Base-by-base conservation (phyloP, 306 rosid species). In the Quercus cerris region DNA sequence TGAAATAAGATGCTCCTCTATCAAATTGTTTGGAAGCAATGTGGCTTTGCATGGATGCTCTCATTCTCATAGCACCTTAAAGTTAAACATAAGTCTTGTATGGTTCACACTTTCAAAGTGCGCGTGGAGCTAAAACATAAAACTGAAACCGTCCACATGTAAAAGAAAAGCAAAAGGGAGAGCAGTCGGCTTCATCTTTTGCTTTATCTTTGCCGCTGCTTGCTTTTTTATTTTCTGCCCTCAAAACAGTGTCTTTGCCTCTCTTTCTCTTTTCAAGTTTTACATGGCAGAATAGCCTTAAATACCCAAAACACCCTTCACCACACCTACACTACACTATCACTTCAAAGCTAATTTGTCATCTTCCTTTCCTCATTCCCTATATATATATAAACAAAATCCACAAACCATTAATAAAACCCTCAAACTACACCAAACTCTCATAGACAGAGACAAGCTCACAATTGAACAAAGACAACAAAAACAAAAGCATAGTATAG, bases 131-230 rank as follows among this genome's bases (percentile, higher is more conserved):
- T 75, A 78, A 75, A 68, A 79, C 46, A 41, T 0, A 41, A 75
- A 68, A 79, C 30, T n/a, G 15, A 56, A 70, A 64, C 61, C 73
- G 19, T 71, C 73, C 31, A 77, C 56, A 64, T 68, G 84, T 84
- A 81, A 68, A 57, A 57, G 64, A 25, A 80, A 90, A 82, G 85
- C 59, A 78, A 81, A 89, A 81, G 86, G 18, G 78, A 82, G 73
- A 74, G 75, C 22, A 68, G 87, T 80, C 83, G 77, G 77, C 66
- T 85, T 80, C 85, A 77, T 82, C 90, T 88, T 90, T 86, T 88
- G 69, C 89, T 84, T 81, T 89, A 81, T 77, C 93, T 90, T 90
- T 80, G 25, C 64, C 79, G 61, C 78, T 52, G 35, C 77, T 76
- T 8, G 46, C 46, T 41, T 41, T 38, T 38, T 38, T 86, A 83